Conservation (phyloP, 306 rosid genomes). For the Fragaria vesca region DNA sequence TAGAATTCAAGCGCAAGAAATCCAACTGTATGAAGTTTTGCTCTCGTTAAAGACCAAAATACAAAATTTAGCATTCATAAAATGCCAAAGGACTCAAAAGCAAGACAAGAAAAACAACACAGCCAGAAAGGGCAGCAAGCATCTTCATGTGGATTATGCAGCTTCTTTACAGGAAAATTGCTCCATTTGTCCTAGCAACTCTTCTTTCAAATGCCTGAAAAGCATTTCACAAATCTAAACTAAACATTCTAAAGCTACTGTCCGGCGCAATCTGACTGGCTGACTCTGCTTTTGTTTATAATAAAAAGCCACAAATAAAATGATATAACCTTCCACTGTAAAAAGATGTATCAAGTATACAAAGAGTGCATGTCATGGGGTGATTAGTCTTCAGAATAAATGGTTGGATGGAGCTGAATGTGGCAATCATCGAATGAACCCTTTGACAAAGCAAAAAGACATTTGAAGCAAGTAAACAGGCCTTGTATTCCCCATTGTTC, state of each 20-base stretch:
- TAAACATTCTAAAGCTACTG: slow-evolving; percentile 6
- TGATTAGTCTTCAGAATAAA: slow-evolving; percentile 15
- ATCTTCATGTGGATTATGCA: neutral
- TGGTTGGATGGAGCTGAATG: slow-evolving; percentile 9
- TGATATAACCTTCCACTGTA: slow-evolving; percentile 14
- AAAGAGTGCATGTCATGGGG: slow-evolving; percentile 16
- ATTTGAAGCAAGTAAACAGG: slow-evolving; percentile 28
- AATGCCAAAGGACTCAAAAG: neutral
- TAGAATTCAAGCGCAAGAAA: neutral
- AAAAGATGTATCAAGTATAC: slow-evolving; percentile 34
- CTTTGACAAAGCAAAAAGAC: slow-evolving; percentile 16
- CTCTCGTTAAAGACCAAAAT: neutral
- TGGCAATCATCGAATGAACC: neutral
- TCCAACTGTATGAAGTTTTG: neutral
- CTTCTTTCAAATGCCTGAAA: slow-evolving; percentile 12
- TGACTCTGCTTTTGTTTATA: slow-evolving; percentile 14
- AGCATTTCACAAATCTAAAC: slow-evolving; percentile 7
- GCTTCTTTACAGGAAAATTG: slow-evolving; percentile 15
- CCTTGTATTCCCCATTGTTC: slow-evolving; percentile 23
- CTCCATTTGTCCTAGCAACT: slow-evolving; percentile 13
- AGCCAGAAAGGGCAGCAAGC: neutral
- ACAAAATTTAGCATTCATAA: neutral
- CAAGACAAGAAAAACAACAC: neutral
- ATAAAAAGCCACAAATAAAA: slow-evolving; percentile 7
- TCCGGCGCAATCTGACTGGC: neutral